Base-by-base conservation (phyloP, 2,329 filamentous ascomycete species). In the Akanthomyces uredinophilus region DNA sequence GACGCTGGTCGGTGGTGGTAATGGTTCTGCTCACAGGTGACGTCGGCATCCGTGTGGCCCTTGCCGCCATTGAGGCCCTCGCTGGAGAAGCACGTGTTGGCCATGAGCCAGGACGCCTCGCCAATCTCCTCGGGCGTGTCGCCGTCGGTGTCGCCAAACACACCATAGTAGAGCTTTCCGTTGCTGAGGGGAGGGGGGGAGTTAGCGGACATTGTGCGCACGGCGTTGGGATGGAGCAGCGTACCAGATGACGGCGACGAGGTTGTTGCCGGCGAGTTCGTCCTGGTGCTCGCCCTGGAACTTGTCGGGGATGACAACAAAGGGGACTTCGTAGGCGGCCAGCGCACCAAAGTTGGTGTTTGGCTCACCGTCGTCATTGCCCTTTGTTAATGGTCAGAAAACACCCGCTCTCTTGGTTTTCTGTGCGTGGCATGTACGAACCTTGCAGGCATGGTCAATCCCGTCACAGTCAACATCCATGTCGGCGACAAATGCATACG, bases 111-210 rank as follows among this genome's bases (percentile, higher is more conserved):
- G 16, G 54, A 57, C 11, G 54, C 54, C 16, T 57, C 54, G n/a
- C 54, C 54, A 57, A 57, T 57, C 32, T 46, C 44, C 54, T 57
- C n/a, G 13, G 54, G 54, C 10, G 24, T 14, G 54, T 57, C 54
- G 27, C 54, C 54, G 41, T 57, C 54, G 27, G 54, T 57, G 27
- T 57, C 54, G 37, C 54, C 54, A 47, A 47, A 57, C 7, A 57
- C 41, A 29, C 54, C 54, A 20, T 57, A 57, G 54, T 46, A 57
- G 11, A 57, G 41, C 54, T 57, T 57, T n/a, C 54, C 54, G n/a
- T 47, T 47, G 32, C 54, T 56, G 53, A 5, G n/a, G 37, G 6
- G 32, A 20, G 37, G n/a, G 20, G 29, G 2, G 3, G 20, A 41
- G 41, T 43, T 49, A 57, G 41, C 10, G 16, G 22, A 47, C 11